Conservation (phyloP, 345 rosid species). For the Salix exigua region DNA sequence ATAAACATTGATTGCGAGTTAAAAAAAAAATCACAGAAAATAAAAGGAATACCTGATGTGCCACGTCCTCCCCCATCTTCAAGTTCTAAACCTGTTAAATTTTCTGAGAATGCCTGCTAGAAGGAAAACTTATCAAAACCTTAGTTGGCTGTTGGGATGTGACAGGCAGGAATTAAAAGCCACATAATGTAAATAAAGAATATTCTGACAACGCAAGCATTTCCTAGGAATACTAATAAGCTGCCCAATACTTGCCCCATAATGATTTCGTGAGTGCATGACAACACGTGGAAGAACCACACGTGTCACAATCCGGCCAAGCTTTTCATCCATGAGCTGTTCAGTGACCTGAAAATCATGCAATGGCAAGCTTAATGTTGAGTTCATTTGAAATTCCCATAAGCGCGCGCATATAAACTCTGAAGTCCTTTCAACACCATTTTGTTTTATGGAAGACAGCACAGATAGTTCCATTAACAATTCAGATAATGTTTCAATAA, state of each 20-base stretch:
- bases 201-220: background rate
- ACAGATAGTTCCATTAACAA: background rate
- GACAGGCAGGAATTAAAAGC: constrained; percentile 3
- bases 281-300: constrained; percentile 96
- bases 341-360: constrained; percentile 57
- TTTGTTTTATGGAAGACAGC: background rate
- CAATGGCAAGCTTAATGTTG: background rate
- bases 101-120: constrained; percentile 84
- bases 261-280: constrained; percentile 94
- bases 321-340: constrained; percentile 85
- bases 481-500: background rate
- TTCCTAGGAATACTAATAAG: background rate
- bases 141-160: constrained; percentile 3
- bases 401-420: background rate
- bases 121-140: constrained; percentile 3
- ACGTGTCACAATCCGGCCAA: constrained; percentile 87
- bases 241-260: constrained; percentile 53
- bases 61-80: constrained; percentile 99
- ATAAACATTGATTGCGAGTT: background rate
- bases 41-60: constrained; percentile 62
- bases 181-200: constrained; percentile 1
- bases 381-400: background rate
- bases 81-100: constrained; percentile 94
- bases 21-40: background rate
- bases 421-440: background rate